Evolutionary conservation across 1,284 basidiomycete genomes (phyloP).

Genomic region (Trametes versicolor): DNA sequence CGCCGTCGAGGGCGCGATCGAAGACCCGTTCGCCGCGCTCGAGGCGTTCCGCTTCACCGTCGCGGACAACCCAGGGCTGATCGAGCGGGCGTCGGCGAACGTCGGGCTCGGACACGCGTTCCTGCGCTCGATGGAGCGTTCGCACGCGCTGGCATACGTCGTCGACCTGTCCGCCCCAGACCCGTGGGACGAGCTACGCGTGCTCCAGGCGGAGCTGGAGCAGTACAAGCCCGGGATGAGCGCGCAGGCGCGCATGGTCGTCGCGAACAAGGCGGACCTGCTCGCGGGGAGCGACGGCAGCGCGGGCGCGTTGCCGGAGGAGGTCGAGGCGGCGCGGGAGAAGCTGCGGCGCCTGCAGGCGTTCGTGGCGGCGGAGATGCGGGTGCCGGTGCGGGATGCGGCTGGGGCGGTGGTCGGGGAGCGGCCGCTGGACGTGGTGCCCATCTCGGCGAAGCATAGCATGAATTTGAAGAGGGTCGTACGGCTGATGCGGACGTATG

Average conservation of each 20-base stretch:
- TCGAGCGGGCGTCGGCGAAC: slow-evolving; percentile 86
- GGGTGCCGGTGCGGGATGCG: slow-evolving; percentile 35
- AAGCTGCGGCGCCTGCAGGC: slow-evolving; percentile 67
- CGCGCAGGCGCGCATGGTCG: slow-evolving; percentile 78
- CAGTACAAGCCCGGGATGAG: slow-evolving; percentile 86
- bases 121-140: slow-evolving; percentile 93
- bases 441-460: slow-evolving; percentile 84
- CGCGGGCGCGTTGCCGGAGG: slow-evolving; percentile 44
- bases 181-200: slow-evolving; percentile 81
- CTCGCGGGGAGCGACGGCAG: slow-evolving; percentile 57
- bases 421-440: slow-evolving; percentile 69
- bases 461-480: slow-evolving; percentile 80
- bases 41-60: slow-evolving; percentile 92
- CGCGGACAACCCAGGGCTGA: slow-evolving; percentile 97
- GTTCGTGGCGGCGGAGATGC: slow-evolving; percentile 62
- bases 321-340: slow-evolving; percentile 62
- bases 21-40: slow-evolving; percentile 55
- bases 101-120: slow-evolving; percentile 96
- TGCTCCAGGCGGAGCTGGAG: slow-evolving; percentile 85
- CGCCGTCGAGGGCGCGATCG: slow-evolving; percentile 23
- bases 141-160: slow-evolving; percentile 90
- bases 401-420: slow-evolving; percentile 46
- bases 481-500: slow-evolving; percentile 68
- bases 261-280: slow-evolving; percentile 96
- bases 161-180: slow-evolving; percentile 83